Base-by-base conservation (phyloP, 2,329 filamentous ascomycete genomes). In the Colletotrichum acutatum region DNA sequence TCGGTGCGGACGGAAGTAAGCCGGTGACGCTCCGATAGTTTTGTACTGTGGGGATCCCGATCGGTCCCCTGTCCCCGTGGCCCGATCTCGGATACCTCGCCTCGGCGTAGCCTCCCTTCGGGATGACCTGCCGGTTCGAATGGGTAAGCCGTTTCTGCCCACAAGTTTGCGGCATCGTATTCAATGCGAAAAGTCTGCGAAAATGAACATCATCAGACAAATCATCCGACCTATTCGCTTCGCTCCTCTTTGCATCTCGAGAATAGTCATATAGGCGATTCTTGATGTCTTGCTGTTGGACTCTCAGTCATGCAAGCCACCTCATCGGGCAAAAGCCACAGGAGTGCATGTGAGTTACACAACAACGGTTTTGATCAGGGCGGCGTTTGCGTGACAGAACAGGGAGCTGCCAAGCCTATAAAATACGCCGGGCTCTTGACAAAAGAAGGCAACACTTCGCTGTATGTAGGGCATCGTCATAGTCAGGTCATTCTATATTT, bases 31-130 rank as follows among this genome's bases (percentile, higher is more conserved):
- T 60, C 60, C 46, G 66, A 72, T 42, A 34, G 53, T 22, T 46
- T 46, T 34, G 24, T 34, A 34, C 24, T 42, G 70, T 64, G 66
- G 70, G 30, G 70, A 56, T 64, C 32, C 70, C 66, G 66, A 60
- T 37, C 54, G 70, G 59, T 24, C 60, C 70, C 70, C 66, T 64
- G 70, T 46, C 28, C 30, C 70, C 70, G 70, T 37, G 46, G 58
- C 66, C 70, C 66, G 70, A 72, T 64, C 59, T 72, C 70, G 70
- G 70, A 72, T 19, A 11, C 60, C n/a, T 52, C 26, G n/a, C 53
- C 66, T 49, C 66, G 70, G 70, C 14, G 22, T 63, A 34, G 37
- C 42, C 66, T 26, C 26, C 24, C 42, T 53, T 59, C 70, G 70
- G 66, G 24, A 60, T 70, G 49, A 52, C 26, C 66, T 61, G 19